These are phyloP conservation scores for Lithospermum erythrorhizon DNA, from an alignment of 257 asterid species.

Conservation along the genomic window DNA sequence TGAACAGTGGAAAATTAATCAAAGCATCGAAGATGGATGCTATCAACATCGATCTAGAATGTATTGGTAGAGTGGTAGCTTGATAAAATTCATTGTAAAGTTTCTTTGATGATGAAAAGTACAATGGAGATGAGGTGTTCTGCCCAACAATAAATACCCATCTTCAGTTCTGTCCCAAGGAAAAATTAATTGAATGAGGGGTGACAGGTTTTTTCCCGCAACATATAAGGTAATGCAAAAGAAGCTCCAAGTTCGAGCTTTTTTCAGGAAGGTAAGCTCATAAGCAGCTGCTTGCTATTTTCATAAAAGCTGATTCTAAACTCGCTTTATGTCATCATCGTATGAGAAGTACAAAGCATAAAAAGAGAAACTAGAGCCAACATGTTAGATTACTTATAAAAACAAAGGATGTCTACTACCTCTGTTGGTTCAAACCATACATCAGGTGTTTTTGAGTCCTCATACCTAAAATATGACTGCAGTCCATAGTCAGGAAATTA, in stretches of 20 bases:
- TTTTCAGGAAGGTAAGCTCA: no score
- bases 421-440: constrained; percentile 96
- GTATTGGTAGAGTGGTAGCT: not conserved
- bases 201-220: no score
- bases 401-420: constrained; percentile 35
- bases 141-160: not conserved
- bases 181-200: no score
- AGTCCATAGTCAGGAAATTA: constrained; percentile 13
- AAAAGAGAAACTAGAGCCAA: not conserved
- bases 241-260: no score
- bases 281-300: no score
- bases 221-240: not conserved
- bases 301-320: not conserved
- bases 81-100: not conserved
- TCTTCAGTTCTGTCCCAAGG: not conserved
- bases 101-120: not conserved
- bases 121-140: not conserved
- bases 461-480: constrained; percentile 78
- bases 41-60: not conserved
- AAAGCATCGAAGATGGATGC: no score
- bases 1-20: not conserved
- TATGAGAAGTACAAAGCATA: no score
- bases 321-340: not conserved
- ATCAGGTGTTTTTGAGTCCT: constrained; percentile 76
- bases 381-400: not conserved